Evolutionary conservation across 352 stramenopile species (phyloP).

Genomic region (Pythium pyrilobum): DNA sequence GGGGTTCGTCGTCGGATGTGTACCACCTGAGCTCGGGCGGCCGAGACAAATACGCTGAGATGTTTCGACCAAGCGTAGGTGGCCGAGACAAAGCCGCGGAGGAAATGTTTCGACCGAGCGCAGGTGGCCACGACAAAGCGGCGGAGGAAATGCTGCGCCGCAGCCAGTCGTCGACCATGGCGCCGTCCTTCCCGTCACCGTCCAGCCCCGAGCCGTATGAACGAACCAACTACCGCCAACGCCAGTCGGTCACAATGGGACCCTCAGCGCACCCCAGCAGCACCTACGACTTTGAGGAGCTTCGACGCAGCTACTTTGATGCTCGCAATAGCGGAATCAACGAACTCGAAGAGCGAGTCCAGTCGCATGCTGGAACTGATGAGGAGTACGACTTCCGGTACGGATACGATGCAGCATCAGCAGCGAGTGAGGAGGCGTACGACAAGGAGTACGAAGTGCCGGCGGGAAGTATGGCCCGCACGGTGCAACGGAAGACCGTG

Average conservation of each 20-base stretch:
- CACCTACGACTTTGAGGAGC: conserved; percentile 8
- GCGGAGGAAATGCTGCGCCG: conserved; percentile 3
- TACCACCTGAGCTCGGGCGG: not conserved
- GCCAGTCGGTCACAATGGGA: not conserved
- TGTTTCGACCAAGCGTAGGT: not conserved
- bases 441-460: conserved; percentile 22
- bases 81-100: not conserved
- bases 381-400: conserved; percentile 23
- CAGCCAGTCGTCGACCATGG: not conserved
- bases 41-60: not conserved
- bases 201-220: conserved; percentile 11
- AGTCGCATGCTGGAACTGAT: conserved; percentile 2
- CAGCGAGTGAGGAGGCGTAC: conserved; percentile 6
- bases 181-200: conserved; percentile 6
- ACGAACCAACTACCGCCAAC: not conserved
- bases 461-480: not conserved
- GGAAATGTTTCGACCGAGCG: conserved; percentile 1
- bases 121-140: not conserved
- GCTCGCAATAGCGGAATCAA: conserved; percentile 21
- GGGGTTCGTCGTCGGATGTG: conserved; percentile 2
- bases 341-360: conserved; percentile 14
- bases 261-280: not conserved
- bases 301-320: conserved; percentile 24
- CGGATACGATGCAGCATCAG: conserved; percentile 14
- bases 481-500: not conserved